Conservation (phyloP, 2,329 filamentous ascomycete genomes). For the Colletotrichum navitas region DNA sequence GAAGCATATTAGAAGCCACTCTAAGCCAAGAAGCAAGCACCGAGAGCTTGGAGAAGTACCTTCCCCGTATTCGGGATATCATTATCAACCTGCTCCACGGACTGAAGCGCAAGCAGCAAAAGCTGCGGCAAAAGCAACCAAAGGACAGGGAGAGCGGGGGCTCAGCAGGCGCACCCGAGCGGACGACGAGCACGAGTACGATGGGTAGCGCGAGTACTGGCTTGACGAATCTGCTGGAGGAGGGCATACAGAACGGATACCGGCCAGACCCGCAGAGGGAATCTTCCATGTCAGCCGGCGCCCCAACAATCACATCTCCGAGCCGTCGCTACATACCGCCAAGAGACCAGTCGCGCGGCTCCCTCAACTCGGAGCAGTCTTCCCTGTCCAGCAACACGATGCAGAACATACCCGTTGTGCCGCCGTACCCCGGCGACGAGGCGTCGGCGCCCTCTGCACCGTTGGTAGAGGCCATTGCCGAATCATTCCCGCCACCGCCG, state of each 20-base stretch:
- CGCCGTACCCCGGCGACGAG: slow-evolving; percentile 77
- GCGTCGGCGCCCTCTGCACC: slow-evolving; percentile 49
- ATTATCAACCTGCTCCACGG: slow-evolving; percentile 98
- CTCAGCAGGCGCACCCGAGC: slow-evolving; percentile 55
- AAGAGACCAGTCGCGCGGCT: slow-evolving; percentile 66
- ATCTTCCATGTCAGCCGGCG: slow-evolving; percentile 37
- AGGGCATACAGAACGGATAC: slow-evolving; percentile 69
- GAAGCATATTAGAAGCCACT: slow-evolving; percentile 93
- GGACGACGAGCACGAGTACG: slow-evolving; percentile 71
- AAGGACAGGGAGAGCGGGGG: slow-evolving; percentile 66
- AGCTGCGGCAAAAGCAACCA: slow-evolving; percentile 75
- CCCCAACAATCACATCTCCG: slow-evolving; percentile 57
- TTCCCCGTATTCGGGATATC: slow-evolving; percentile 95
- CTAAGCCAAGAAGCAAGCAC: slow-evolving; percentile 96
- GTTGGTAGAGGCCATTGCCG: slow-evolving; percentile 66
- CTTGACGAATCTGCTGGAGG: slow-evolving; percentile 70
- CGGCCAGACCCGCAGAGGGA: slow-evolving; percentile 51
- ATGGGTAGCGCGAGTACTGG: slow-evolving; percentile 69
- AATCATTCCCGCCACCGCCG: slow-evolving; percentile 79
- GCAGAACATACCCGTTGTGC: slow-evolving; percentile 81
- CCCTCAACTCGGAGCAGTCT: slow-evolving; percentile 70
- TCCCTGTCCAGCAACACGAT: slow-evolving; percentile 80
- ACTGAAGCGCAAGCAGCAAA: slow-evolving; percentile 96
- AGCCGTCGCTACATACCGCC: slow-evolving; percentile 59
- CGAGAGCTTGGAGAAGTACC: slow-evolving; percentile 91